Conservation (phyloP, 2,329 filamentous ascomycete species). For the Colletotrichum sp. region DNA sequence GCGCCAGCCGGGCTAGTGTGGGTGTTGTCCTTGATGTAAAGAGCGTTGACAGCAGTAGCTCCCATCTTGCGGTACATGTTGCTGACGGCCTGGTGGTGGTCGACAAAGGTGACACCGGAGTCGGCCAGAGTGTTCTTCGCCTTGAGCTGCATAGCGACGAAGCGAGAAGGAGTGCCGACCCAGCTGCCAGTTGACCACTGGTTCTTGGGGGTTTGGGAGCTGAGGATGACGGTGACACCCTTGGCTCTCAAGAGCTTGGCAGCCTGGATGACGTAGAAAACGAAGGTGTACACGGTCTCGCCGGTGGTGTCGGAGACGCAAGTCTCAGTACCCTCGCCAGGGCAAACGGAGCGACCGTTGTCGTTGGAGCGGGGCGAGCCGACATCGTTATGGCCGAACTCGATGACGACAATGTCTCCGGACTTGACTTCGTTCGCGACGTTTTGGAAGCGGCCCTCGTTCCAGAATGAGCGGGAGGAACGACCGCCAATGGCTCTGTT, state of each 20-base stretch:
- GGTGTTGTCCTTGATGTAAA: conserved; percentile 67
- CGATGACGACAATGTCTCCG: conserved; percentile 72
- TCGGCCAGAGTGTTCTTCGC: conserved; percentile 30
- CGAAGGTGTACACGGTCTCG: conserved; percentile 66
- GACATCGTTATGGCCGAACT: conserved; percentile 77
- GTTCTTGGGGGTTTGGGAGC: conserved; percentile 61
- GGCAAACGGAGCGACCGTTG: conserved; percentile 67
- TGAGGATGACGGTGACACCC: conserved; percentile 66
- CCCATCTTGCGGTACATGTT: conserved; percentile 59
- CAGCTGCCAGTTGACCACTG: conserved; percentile 64
- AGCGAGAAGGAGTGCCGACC: conserved; percentile 51
- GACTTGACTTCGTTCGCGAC: conserved; percentile 57
- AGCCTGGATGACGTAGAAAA: conserved; percentile 64
- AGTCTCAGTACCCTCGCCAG: conserved; percentile 57
- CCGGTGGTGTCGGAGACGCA: conserved; percentile 52
- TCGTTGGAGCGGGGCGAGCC: conserved; percentile 60
- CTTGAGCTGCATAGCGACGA: conserved; percentile 55
- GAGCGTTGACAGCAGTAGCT: conserved; percentile 50
- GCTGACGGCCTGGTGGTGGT: conserved; percentile 63
- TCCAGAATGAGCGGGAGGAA: conserved; percentile 69
- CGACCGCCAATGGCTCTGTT: conserved; percentile 72
- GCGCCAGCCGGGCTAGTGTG: conserved; percentile 64
- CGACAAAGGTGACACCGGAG: conserved; percentile 57
- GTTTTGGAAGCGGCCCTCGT: conserved; percentile 68
- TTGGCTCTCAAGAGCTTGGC: conserved; percentile 57